These are phyloP conservation scores for Eimeria tenella DNA, from an alignment of 169 alveolate genomes.

Conservation along the genomic window DNA sequence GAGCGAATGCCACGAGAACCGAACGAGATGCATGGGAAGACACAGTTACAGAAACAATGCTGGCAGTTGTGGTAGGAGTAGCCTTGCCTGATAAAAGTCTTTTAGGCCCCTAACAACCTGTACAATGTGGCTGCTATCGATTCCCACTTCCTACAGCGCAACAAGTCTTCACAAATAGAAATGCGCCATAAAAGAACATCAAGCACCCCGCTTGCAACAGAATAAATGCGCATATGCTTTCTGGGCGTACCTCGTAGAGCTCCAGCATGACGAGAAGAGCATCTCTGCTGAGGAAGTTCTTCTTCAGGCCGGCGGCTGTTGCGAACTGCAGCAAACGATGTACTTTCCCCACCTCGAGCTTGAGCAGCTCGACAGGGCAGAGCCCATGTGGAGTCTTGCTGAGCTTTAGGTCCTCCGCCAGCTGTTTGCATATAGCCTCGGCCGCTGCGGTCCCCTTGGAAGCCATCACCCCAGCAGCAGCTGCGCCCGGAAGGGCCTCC, in stretches of 20 bases:
- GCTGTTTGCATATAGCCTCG: conserved; percentile 47
- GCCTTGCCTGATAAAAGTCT: conserved; percentile 68
- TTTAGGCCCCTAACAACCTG: conserved; percentile 40
- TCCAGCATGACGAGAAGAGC: conserved; percentile 67
- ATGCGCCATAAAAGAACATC: neutral
- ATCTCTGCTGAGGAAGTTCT: conserved; percentile 45
- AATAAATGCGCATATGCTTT: neutral
- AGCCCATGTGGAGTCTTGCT: conserved; percentile 24
- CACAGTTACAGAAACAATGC: neutral
- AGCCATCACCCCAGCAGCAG: conserved; percentile 69
- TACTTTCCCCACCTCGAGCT: conserved; percentile 71
- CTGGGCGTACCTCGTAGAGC: conserved; percentile 60
- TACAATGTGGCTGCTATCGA: conserved; percentile 42
- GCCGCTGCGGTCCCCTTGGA: conserved; percentile 62
- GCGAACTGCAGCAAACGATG: conserved; percentile 75
- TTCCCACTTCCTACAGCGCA: conserved; percentile 31
- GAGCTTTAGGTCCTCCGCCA: neutral
- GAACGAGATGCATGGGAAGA: no score
- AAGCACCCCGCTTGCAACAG: neutral
- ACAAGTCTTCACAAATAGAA: neutral
- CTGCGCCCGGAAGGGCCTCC: conserved; percentile 63
- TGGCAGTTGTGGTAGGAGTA: neutral
- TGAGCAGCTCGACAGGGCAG: conserved; percentile 64
- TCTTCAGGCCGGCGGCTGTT: conserved; percentile 57
- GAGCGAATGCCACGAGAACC: no score